Evolutionary conservation across 106 monocot genomes (phyloP).

Genomic region (Dioscorea alata): DNA sequence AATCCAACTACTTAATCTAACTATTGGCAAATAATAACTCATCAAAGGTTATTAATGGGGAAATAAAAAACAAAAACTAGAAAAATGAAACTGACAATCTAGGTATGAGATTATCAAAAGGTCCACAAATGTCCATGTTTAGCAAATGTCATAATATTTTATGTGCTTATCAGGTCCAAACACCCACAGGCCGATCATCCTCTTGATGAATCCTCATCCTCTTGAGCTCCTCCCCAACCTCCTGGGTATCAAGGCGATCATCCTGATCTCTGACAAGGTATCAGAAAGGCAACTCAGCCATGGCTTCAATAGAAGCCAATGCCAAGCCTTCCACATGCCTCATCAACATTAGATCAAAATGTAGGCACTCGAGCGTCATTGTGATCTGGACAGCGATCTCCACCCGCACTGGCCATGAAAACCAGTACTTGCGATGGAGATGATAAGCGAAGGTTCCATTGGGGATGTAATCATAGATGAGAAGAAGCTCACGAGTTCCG

Average conservation of each 20-base stretch:
- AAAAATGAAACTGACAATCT: too few species aligned
- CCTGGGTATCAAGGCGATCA: conserved; percentile 66
- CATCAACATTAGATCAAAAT: conserved; percentile 38
- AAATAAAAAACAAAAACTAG: too few species aligned
- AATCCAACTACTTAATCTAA: too few species aligned
- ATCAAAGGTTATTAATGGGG: too few species aligned
- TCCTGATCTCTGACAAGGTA: conserved; percentile 76
- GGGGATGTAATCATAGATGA: conserved; percentile 81
- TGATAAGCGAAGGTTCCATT: conserved; percentile 84
- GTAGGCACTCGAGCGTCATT: conserved; percentile 61
- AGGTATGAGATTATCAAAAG: too few species aligned
- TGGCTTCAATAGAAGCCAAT: conserved; percentile 40
- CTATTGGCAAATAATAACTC: too few species aligned
- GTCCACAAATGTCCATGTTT: too few species aligned
- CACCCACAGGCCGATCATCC: too few species aligned
- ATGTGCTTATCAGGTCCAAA: too few species aligned
- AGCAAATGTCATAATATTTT: too few species aligned
- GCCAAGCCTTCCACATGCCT: conserved; percentile 7
- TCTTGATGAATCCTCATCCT: conserved; percentile 47
- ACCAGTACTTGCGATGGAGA: conserved; percentile 24
- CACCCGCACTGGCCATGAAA: conserved; percentile 39
- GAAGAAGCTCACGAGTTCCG: conserved; percentile 50
- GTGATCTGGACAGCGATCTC: conserved; percentile 60
- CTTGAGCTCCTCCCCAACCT: conserved; percentile 55
- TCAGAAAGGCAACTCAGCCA: conserved; percentile 73